Base-by-base conservation (phyloP, 1,284 basidiomycete genomes). In the Cryptococcus maquisensis region DNA sequence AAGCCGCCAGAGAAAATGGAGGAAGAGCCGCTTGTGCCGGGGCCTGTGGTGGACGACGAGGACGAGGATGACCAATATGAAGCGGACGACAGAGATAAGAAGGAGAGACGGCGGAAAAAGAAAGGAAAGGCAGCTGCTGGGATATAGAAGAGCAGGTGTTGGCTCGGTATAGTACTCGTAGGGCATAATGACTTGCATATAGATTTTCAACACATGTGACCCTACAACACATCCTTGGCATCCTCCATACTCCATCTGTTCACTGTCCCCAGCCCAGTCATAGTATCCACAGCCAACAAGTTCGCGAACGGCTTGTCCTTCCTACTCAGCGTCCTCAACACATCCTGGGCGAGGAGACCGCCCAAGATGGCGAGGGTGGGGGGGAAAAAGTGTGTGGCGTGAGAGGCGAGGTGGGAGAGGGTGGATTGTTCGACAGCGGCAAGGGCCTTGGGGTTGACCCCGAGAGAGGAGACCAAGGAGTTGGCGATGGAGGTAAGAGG, bases 261-360 rank as follows among this genome's bases (percentile, higher is more conserved):
- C 3, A 65, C 68, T 4, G 54, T 57, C 1, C 69, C 70, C 4
- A 49, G 50, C 9, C 83, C 82, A 49, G 87, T 87, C 20, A 85
- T 86, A 63, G 80, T 84, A 28, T 91, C 90, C 71, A 95, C 86
- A n/a, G 85, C 81, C 63, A 95, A 86, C 67, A 97, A 87, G 73
- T 98, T 98, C 49, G 88, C 86, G 57, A 97, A 86, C 1, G 95
- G 95, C 44, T 86, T 84, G 67, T 98, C 94, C 52, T 91, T 86
- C 51, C 86, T 89, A 41, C 88, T 89, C 37, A 98, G 79, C 0
- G 89, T 85, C 73, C 97, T 95, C 43, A 99, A 80, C 49, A 98
- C 86, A 72, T 98, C 95, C 75, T 98, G 96, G 2, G 87, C 93
- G 15, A 98, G 78, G 73, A 98, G 83, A 15, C 96, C 96, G 28